phyloP scores from a whole-genome alignment of 371 early-diverging fungal species.

The Umbelopsis sp. region DNA sequence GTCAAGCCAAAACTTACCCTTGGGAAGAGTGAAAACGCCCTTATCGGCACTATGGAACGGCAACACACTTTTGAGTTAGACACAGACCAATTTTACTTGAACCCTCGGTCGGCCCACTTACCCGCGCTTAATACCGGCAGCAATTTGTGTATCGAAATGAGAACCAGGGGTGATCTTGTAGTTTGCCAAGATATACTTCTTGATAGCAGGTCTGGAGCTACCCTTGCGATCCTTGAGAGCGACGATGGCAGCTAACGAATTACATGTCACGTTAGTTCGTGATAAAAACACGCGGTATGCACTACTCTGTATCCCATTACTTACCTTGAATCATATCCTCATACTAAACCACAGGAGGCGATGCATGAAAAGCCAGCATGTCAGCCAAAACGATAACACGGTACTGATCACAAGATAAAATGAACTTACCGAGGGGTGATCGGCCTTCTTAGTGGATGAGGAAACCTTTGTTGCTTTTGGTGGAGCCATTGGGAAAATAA shows the following conservation, averaged over 20 bases:
- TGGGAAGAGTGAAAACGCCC: constrained; percentile 70
- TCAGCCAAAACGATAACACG: background rate
- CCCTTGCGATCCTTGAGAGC: constrained; percentile 81
- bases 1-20: constrained; percentile 46
- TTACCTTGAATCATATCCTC: constrained; percentile 55
- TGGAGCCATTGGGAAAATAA: constrained; percentile 17
- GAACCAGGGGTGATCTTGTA: constrained; percentile 56
- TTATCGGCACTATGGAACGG: constrained; percentile 49
- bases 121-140: constrained; percentile 76
- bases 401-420: background rate
- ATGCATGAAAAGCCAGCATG: constrained; percentile 12
- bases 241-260: constrained; percentile 54
- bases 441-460: constrained; percentile 48
- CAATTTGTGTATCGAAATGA: constrained; percentile 66
- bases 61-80: background rate
- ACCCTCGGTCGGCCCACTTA: background rate
- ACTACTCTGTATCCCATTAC: background rate
- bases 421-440: constrained; percentile 49
- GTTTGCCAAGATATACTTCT: constrained; percentile 84
- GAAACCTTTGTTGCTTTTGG: constrained; percentile 26
- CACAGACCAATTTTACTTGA: background rate
- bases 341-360: constrained; percentile 31
- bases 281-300: background rate
- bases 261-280: background rate
- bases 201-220: constrained; percentile 78